These are phyloP conservation scores for Nadsonia commutata DNA, from an alignment of 1,139 yeast genomes.

Conservation along the genomic window DNA sequence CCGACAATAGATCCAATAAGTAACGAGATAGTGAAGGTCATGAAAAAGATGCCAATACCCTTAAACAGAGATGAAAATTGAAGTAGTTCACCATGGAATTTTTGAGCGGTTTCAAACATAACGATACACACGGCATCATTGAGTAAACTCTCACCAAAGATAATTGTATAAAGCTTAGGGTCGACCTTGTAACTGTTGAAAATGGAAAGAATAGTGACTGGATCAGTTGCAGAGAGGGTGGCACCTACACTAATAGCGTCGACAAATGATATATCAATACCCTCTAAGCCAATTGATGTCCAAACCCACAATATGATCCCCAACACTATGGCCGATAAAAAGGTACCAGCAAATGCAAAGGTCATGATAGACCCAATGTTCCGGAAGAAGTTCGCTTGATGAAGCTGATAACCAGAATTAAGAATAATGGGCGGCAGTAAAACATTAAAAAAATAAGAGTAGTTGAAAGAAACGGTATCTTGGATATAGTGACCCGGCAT, in stretches of 20 bases:
- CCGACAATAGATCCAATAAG: constrained; percentile 84
- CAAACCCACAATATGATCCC: constrained; percentile 78
- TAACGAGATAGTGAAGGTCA: constrained; percentile 89
- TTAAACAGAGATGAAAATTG: constrained; percentile 68
- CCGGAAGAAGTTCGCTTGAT: constrained; percentile 87
- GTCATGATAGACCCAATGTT: constrained; percentile 83
- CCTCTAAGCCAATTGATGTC: constrained; percentile 86
- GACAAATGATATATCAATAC: constrained; percentile 75
- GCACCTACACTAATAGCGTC: constrained; percentile 98
- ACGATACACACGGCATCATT: constrained; percentile 98
- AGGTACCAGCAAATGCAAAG: constrained; percentile 96
- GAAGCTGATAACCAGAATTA: constrained; percentile 91
- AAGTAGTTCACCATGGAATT: constrained; percentile 78
- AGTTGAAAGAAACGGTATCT: constrained; percentile 90
- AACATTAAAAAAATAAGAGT: constrained; percentile 86
- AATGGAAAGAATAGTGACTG: constrained; percentile 90
- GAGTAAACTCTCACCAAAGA: constrained; percentile 87
- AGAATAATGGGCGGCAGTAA: constrained; percentile 90
- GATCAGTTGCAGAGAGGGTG: constrained; percentile 94
- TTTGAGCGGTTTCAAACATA: constrained; percentile 97
- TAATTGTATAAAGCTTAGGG: constrained; percentile 90
- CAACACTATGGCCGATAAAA: constrained; percentile 75
- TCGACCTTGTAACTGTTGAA: constrained; percentile 97
- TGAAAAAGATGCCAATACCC: constrained; percentile 84
- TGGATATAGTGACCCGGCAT: constrained; percentile 96